These are phyloP conservation scores for Boehmeria nivea DNA, from an alignment of 306 rosid genomes.

Conservation along the genomic window DNA sequence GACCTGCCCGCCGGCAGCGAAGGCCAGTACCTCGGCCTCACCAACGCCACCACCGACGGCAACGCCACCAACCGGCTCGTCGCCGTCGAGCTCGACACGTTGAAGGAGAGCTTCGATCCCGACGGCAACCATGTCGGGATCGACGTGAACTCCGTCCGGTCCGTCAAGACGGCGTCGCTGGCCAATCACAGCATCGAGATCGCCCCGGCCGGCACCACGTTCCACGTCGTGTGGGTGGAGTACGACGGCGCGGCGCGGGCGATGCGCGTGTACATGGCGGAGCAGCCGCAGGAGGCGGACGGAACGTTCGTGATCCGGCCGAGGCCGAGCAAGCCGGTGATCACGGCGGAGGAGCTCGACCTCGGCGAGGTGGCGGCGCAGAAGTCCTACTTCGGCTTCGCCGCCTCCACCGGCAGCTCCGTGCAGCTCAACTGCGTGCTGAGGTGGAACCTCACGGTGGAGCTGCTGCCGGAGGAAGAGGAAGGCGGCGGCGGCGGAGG, in stretches of 20 bases:
- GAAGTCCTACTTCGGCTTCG: conserved; percentile 53
- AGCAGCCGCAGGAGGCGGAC: conserved; percentile 9
- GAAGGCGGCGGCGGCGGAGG: background rate
- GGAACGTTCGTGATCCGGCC: background rate
- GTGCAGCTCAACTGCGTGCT: conserved; percentile 53
- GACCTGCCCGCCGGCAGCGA: conserved; percentile 30
- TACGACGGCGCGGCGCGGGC: conserved; percentile 36
- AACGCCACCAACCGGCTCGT: conserved; percentile 35
- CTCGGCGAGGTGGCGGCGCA: conserved; percentile 23
- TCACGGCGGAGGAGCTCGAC: conserved; percentile 27
- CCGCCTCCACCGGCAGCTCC: conserved; percentile 56
- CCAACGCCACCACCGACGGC: conserved; percentile 63
- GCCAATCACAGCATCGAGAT: conserved; percentile 33
- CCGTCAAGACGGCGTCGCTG: conserved; percentile 29
- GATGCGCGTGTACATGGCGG: conserved; percentile 37
- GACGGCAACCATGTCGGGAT: conserved; percentile 64
- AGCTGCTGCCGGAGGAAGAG: conserved; percentile 15
- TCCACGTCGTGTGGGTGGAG: conserved; percentile 47
- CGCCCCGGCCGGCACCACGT: conserved; percentile 25
- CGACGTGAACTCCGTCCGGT: conserved; percentile 44
- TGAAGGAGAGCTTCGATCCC: conserved; percentile 47
- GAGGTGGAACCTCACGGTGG: conserved; percentile 62
- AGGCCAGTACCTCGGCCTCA: conserved; percentile 60
- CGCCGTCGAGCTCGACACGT: conserved; percentile 69
- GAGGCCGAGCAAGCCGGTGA: conserved; percentile 36